Base-by-base conservation (phyloP, 2,329 filamentous ascomycete species). In the Aspergillus sojae region DNA sequence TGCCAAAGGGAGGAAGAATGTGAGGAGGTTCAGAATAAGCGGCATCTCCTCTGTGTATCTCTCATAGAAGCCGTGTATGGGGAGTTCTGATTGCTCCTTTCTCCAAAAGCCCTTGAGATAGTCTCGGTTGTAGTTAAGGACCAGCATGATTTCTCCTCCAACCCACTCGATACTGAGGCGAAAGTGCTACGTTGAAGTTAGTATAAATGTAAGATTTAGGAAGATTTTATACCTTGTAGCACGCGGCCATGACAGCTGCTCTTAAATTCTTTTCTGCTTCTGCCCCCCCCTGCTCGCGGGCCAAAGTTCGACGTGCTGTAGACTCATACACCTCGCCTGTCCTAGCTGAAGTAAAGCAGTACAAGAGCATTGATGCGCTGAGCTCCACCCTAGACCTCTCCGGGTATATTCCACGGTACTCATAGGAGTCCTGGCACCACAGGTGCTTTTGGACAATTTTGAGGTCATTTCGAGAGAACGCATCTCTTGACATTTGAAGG, bases 391-490 rank as follows among this genome's bases (percentile, higher is more conserved):
- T 61, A 30, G 56, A 61, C 43, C 58, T 56, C 59, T 68, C 60
- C 43, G 58, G 55, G 26, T 52, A 65, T 46, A 52, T 28, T 23
- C 58, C 58, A 28, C 56, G 57, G 48, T 68, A 70, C 43, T 70
- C 48, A 57, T 67, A 36, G 16, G 60, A 64, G 41, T 70, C 64
- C 54, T 46, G 57, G 57, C 60, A 70, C 68, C 60, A 70, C 28
- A 70, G 62, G 39, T 70, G 46, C 41, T 53, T 68, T 36, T 68
- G 61, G 11, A 70, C 48, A 57, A 70, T 66, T 12, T 58, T 67
- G 21, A 70, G 61, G 58, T 70, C 39, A 56, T 68, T 70, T 43
- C 57, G 62, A 46, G 57, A 70, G 7, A 68, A 26, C 34, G 19
- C 45, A 58, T 65, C 55, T 63, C 67, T 69, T 5, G 43, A 46